Evolutionary conservation across 306 rosid species (phyloP), one percentile per base, ranked within the genome.

Genomic region (Calophaca sinica): DNA sequence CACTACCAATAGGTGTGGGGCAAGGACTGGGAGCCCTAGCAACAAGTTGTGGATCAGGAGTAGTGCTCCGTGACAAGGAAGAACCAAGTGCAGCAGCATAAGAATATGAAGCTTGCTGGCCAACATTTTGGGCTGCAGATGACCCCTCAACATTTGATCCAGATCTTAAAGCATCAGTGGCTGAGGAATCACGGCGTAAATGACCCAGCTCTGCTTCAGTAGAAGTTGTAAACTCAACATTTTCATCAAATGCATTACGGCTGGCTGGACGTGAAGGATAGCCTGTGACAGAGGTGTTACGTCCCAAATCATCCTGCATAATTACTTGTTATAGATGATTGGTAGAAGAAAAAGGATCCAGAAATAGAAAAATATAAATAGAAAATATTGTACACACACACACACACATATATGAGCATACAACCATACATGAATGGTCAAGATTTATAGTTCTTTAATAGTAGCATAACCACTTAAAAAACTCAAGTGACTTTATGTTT

Each of bases 11-110:
- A 53, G 99, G 96, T 31, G 96, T 87, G 75, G 76, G 87, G 54
- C 96, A 94, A 46, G 98, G 98, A 84, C 99, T 92, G 35, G 99
- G 93, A 73, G 96, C 96, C 84, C 99, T 88, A 60, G 93, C 88
- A 76, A 90, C 84, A 72, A 79, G 68, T 64, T 92, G 99, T 3
- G 96, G 92, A 81, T 94, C 99, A 38, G 99, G 99, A 62, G 99
- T 94, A 52, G 87, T 87, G 84, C 99, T 90, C 84, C 97, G 75
- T 52, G 99, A 94, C 84, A 92, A 65, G 63, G 99, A 86, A 73
- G 92, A 76, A 2, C 99, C 99, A 4, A 94, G 78, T 12, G 79
- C 99, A 55, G 99, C 96, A 71, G 99, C 99, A 80, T 94, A 94
- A 11, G 86, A 20, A 61, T 87, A 92, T 2, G 99, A 89, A 81